phyloP scores from a whole-genome alignment of 192 early-diverging fungal species.

The Coemansia sp. region DNA sequence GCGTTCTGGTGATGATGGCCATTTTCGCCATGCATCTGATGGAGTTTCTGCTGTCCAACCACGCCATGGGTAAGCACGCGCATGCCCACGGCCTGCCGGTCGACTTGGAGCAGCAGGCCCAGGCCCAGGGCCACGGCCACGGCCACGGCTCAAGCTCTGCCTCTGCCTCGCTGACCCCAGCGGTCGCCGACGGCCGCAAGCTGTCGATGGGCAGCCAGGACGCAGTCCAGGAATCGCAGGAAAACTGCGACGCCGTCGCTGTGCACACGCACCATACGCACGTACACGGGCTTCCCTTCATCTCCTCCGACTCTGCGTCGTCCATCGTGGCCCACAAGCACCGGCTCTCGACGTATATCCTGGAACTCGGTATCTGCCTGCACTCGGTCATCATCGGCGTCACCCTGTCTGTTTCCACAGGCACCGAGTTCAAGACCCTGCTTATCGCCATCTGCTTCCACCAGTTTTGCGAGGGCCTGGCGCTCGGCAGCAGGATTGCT shows the following conservation, averaged over 20 bases:
- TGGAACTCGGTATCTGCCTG: constrained; percentile 72
- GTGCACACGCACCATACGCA: constrained; percentile 53
- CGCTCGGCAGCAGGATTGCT: constrained; percentile 69
- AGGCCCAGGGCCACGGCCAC: neutral
- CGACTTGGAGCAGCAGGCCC: neutral
- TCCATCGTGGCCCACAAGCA: constrained; percentile 7
- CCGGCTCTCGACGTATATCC: constrained; percentile 61
- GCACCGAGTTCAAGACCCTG: constrained; percentile 57
- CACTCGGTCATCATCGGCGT: constrained; percentile 79
- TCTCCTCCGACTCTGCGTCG: constrained; percentile 5
- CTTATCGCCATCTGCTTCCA: constrained; percentile 66
- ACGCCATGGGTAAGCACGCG: constrained; percentile 40
- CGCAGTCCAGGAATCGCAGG: neutral
- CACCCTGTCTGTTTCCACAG: constrained; percentile 57
- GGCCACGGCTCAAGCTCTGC: neutral
- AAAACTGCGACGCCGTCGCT: constrained; percentile 42
- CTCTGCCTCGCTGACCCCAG: neutral
- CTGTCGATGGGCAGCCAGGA: neutral
- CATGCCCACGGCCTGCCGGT: constrained; percentile 26
- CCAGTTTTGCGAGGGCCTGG: constrained; percentile 78
- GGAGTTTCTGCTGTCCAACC: constrained; percentile 56
- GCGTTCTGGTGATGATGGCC: constrained; percentile 61
- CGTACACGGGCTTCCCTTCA: constrained; percentile 43
- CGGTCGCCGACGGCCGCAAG: constrained; percentile 5
- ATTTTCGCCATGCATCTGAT: constrained; percentile 64